Evolutionary conservation across 129 eudicot species (phyloP), one percentile per base, ranked within the genome.

Genomic region (Chrysanthemum makinoi): DNA sequence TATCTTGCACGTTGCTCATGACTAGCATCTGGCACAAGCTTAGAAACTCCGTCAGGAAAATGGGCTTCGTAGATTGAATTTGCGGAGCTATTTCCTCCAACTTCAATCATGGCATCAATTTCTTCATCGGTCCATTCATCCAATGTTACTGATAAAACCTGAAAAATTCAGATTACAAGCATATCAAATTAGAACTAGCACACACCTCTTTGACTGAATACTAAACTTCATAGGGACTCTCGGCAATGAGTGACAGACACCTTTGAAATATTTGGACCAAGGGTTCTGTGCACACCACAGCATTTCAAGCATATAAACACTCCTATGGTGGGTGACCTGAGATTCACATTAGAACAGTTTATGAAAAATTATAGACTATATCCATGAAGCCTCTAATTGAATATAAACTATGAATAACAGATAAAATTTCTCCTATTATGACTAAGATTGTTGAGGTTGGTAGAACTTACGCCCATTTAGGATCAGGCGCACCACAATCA

Each of bases 61-160:
- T 86, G 84, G 58, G 94, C 97, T 80, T 91, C 97, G 24, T 91
- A 91, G 50, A 91, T 91, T 65, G 96, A 83, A 82, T 91, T 91
- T 56, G 91, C 97, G 59, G 87, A 81, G 48, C 88, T 87, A 77
- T 91, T 91, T 79, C 97, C 97, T 70, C 97, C 97, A 47, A 91
- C 96, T 80, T 88, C 97, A 50, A 86, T 65, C 93, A 91, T 88
- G 13, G 96, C 79, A 51, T 91, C 96, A 35, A 91, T 55, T 66
- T 91, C 94, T 65, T 88, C 96, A 69, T 91, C 96, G 2, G 90
- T 71, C 97, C 97, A 91, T 54, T 91, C 96, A 88, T 91, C 97
- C 68, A 91, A 81, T 39, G 97, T 88, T 82, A 91, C 97, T n/a
- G 97, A 91, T 70, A 91, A 76, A 75, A 91, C 97, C 97, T 91